phyloP scores from a whole-genome alignment of 164 flowering plant genomes.

The Aristolochia contorta region DNA sequence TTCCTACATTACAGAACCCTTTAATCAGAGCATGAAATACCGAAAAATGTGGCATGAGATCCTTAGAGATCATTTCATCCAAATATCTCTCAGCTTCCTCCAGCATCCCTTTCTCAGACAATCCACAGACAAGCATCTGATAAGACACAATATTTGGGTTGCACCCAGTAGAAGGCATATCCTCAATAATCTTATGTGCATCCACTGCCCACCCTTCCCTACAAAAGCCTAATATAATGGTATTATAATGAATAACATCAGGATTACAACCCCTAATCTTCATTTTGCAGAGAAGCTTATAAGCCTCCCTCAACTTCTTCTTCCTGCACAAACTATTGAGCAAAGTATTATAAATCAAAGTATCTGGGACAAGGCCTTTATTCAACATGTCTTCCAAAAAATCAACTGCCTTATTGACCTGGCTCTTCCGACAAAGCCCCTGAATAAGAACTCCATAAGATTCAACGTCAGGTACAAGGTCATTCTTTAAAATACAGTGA shows the following conservation, averaged over 20 bases:
- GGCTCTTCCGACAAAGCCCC: slow-evolving; percentile 78
- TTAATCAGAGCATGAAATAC: slow-evolving; percentile 48
- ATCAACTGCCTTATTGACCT: slow-evolving; percentile 59
- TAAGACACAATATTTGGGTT: slow-evolving; percentile 75
- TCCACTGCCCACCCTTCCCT: slow-evolving; percentile 65
- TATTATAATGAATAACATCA: slow-evolving; percentile 79
- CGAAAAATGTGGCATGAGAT: slow-evolving; percentile 67
- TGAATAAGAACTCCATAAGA: slow-evolving; percentile 76
- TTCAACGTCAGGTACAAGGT: slow-evolving; percentile 59
- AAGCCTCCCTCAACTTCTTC: slow-evolving; percentile 79
- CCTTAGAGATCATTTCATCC: slow-evolving; percentile 55
- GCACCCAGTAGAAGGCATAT: slow-evolving; percentile 75
- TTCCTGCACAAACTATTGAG: slow-evolving; percentile 94
- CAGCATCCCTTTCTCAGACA: slow-evolving; percentile 59
- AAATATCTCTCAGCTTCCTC: slow-evolving; percentile 55
- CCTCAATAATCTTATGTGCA: slow-evolving; percentile 73
- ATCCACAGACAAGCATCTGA: slow-evolving; percentile 63
- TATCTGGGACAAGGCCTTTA: slow-evolving; percentile 85
- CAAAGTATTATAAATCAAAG: slow-evolving; percentile 60
- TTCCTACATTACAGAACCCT: slow-evolving; percentile 65
- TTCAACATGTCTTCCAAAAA: slow-evolving; percentile 89
- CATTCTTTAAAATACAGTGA: slow-evolving; percentile 70
- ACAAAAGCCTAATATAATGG: slow-evolving; percentile 69
- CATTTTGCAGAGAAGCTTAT: slow-evolving; percentile 94
- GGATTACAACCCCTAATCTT: slow-evolving; percentile 89